Base-by-base conservation (phyloP, 2,329 filamentous ascomycete species). In the Simplicillium sp. region DNA sequence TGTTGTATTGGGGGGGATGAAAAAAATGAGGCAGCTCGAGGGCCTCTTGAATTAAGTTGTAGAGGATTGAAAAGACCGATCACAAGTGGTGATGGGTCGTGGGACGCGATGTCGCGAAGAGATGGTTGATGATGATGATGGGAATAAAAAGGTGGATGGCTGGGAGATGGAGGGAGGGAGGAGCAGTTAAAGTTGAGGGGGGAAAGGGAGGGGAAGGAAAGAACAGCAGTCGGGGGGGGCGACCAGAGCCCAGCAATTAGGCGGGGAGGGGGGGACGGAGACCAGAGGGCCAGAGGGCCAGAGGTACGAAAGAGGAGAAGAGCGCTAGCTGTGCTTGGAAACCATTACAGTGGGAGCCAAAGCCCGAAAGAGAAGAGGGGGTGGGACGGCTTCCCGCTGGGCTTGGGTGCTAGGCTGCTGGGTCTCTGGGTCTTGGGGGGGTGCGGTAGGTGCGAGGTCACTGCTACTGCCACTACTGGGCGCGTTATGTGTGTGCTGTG, bases 11-110 rank as follows among this genome's bases (percentile, higher is more conserved):
- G 31, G 31, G 31, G 31, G 12, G 29, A 9, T 31, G n/a, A n/a
- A 9, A 25, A 25, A 25, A 25, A 25, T 25, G 45, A 47, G 42
- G 45, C 37, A 45, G 52, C 45, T 51, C 29, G 38, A 43, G 47
- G 46, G 51, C 57, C 56, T 61, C 50, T 50, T 13, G 15, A 33
- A 33, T 33, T 13, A 13, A 15, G 13, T 33, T 13, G 13, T 13
- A 33, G 15, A 6, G 31, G 4, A n/a, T 13, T 33, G 31, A n/a
- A 15, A 13, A 33, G 15, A 11, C 31, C 31, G 31, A 33, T 33
- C 31, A 33, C 31, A n/a, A 25, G 20, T 31, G 38, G 37, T 40
- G 49, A 42, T 43, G 42, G 50, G 50, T 49, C 46, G 46, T 46
- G 41, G 48, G 50, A 51, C 51, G 54, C 49, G 51, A 51, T 52